Evolutionary conservation across 2,329 filamentous ascomycete genomes (phyloP), one percentile per base, ranked within the genome.

Genomic region (Stemphylium vesicarium): DNA sequence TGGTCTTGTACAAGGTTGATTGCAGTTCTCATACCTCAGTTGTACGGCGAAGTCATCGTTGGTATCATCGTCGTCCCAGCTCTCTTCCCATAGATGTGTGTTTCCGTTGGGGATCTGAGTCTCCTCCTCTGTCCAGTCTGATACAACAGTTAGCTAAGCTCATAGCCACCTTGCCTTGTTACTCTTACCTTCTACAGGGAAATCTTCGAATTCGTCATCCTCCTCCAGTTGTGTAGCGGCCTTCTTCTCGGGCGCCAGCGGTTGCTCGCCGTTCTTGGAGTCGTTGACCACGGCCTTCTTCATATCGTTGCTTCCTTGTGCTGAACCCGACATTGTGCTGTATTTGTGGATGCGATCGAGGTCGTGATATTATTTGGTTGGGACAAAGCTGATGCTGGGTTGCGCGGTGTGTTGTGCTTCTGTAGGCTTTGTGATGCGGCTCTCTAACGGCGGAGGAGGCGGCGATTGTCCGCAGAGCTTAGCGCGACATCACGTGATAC

Each of bases 141-240:
- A 8, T 16, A 20, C 26, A 24, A 8, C 12, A 16, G 50, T 70
- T 26, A 68, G 64, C 48, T 15, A 45, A 8, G n/a, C 16, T 13
- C 1, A 38, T n/a, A 13, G 15, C 13, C 5, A 6, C 7, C n/a
- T 24, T 12, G 2, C 4, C 6, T 11, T 4, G 7, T 6, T 4
- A 11, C 7, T 26, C 53, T 8, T 79, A 96, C 95, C 92, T 80
- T 99, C 94, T 52, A 96, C 90, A 22, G 95, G 95, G 73, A 99
- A 99, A 77, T 99, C 95, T 76, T 99, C 95, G 71, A 99, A 99
- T 81, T 99, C 95, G 77, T 99, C 95, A 73, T 99, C 95, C 77
- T 99, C 95, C 77, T 96, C 95, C 24, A 98, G 84, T 54, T 90
- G 85, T 31, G 88, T 80, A 50, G 82, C 77, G 54, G 86, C 81